A percentile compares a stretch with the other conserved stretches of the same genome.
Conservation (phyloP, 768 basidiomycete species). For the Tricholoma furcatifolium region DNA sequence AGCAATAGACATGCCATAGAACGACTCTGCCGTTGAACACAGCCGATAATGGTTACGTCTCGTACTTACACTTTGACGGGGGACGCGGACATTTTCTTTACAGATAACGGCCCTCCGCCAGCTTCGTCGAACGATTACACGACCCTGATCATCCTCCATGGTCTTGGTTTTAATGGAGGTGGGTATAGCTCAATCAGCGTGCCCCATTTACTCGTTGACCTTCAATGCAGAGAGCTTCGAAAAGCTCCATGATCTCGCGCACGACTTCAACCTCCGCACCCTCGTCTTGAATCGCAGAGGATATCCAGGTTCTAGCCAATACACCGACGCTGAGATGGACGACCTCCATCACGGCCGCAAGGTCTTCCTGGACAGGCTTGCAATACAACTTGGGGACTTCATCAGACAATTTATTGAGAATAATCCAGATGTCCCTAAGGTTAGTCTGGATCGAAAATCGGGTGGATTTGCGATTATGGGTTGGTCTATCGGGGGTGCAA, state of each 20-base stretch:
- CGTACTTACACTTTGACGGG: constrained; percentile 20
- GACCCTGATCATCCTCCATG: constrained; percentile 34
- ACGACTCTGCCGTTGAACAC: too few species aligned
- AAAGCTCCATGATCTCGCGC: constrained; percentile 20
- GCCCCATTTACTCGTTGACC: too few species aligned
- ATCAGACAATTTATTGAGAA: constrained; percentile 27
- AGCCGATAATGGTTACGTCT: neutral
- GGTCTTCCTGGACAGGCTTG: constrained; percentile 26
- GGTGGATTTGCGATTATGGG: constrained; percentile 37
- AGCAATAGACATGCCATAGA: too few species aligned
- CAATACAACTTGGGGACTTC: constrained; percentile 25
- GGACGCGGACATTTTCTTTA: constrained; percentile 28
- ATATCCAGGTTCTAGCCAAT: constrained; percentile 32
- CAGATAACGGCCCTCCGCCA: constrained; percentile 31
- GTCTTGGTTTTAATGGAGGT: constrained; percentile 32
- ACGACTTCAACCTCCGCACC: constrained; percentile 24
- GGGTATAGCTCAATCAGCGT: constrained; percentile 13
- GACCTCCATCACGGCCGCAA: constrained; percentile 25
- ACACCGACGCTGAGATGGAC: constrained; percentile 31
- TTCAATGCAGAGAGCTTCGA: constrained; percentile 1
- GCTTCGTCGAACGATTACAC: constrained; percentile 29
- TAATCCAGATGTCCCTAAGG: constrained; percentile 22
- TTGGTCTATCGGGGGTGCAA: constrained; percentile 37
- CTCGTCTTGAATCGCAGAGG: constrained; percentile 30
- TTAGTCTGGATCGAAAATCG: constrained; percentile 21